phyloP scores from a whole-genome alignment of 495 filamentous ascomycete species.

The Pyrenopolyporus hunteri region DNA sequence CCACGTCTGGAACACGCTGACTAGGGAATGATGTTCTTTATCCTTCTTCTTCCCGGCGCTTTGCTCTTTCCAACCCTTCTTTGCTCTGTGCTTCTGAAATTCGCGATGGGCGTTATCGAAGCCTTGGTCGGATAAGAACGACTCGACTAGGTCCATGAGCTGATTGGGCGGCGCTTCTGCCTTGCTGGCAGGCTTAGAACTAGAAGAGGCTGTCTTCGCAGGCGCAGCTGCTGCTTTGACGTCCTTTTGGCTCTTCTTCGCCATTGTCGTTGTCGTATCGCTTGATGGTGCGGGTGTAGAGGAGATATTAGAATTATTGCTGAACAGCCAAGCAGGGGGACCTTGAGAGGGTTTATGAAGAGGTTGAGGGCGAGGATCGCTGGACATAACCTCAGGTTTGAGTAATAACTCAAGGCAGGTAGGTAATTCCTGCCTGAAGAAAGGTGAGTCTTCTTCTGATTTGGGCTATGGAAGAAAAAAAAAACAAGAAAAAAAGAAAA shows the following conservation, averaged over 20 bases:
- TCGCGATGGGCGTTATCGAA: conserved; percentile 64
- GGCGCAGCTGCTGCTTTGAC: conserved; percentile 22
- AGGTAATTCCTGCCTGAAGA: neutral
- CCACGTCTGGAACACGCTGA: conserved; percentile 55
- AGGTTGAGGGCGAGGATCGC: conserved; percentile 6
- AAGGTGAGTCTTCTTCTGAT: conserved; percentile 2
- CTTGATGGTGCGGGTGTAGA: conserved; percentile 12
- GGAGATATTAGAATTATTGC: conserved; percentile 45
- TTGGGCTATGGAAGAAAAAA: too few relatives aligned
- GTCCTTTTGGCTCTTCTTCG: conserved; percentile 40
- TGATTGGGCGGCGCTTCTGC: conserved; percentile 56
- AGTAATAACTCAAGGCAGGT: neutral
- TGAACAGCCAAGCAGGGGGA: conserved; percentile 55
- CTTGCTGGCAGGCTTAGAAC: conserved; percentile 20
- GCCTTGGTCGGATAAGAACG: conserved; percentile 69
- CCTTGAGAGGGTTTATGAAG: conserved; percentile 21
- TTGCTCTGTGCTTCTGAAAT: conserved; percentile 63
- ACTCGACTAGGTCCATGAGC: conserved; percentile 68
- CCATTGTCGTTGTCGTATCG: conserved; percentile 32
- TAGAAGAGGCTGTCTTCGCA: conserved; percentile 9
- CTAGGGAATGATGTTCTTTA: conserved; percentile 49
- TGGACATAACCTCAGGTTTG: conserved; percentile 36
- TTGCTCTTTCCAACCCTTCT: conserved; percentile 51
- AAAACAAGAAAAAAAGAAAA: too few relatives aligned
- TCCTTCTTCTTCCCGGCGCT: conserved; percentile 33